phyloP scores from a whole-genome alignment of 805 yeast genomes.

The Hagleromyces aurorensis region DNA sequence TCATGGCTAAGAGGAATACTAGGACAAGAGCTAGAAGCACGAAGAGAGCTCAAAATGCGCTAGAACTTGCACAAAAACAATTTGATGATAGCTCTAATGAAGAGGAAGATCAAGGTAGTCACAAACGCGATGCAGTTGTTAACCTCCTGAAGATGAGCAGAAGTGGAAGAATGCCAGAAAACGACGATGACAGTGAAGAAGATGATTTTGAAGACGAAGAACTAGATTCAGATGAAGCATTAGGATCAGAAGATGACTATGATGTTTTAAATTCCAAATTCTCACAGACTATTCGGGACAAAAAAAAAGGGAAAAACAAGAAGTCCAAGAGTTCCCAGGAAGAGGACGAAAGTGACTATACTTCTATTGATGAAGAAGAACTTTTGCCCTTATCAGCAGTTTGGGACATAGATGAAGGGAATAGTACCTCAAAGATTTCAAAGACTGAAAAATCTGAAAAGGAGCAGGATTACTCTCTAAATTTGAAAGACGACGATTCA shows the following conservation, averaged over 20 bases:
- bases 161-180: constrained; percentile 4
- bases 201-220: constrained; percentile 52
- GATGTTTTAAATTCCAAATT: constrained; percentile 57
- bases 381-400: constrained; percentile 75
- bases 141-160: constrained; percentile 27
- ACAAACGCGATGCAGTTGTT: constrained; percentile 32
- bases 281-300: constrained; percentile 61
- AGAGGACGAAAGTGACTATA: constrained; percentile 55
- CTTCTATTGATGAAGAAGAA: constrained; percentile 68
- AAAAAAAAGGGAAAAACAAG: constrained; percentile 33
- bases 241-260: constrained; percentile 73
- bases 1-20: constrained; percentile 27
- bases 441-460: too few relatives aligned
- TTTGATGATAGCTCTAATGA: constrained; percentile 28
- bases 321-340: constrained; percentile 31
- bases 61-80: constrained; percentile 41
- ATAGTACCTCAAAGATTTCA: constrained; percentile 15
- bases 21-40: constrained; percentile 24
- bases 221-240: constrained; percentile 79
- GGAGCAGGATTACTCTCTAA: constrained; percentile 12
- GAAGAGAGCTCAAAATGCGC: constrained; percentile 41
- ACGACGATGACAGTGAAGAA: constrained; percentile 22
- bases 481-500: constrained; percentile 16
- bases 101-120: constrained; percentile 26
- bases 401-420: constrained; percentile 66